Conservation (phyloP, 1,139 yeast species). For the Debaryomyces coudertii region DNA sequence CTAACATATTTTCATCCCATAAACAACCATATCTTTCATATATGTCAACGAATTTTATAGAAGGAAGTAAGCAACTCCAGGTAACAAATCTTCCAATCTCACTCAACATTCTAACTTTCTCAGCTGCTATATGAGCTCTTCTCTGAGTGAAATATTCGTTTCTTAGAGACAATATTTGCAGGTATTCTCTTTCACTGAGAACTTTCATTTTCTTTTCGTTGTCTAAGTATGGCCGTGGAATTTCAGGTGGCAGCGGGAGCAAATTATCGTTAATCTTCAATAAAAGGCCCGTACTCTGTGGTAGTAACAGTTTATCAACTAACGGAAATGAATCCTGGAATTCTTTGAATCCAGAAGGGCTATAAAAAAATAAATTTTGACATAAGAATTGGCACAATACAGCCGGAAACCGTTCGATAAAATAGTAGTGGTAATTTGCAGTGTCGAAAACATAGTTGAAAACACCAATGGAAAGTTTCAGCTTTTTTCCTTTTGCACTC, state of each 20-base stretch:
- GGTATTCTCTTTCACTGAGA: conserved; percentile 39
- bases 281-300: conserved; percentile 24
- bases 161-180: conserved; percentile 28
- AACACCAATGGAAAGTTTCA: not conserved
- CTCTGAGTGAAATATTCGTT: conserved; percentile 43
- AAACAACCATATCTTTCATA: conserved; percentile 28
- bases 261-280: conserved; percentile 18
- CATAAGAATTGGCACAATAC: conserved; percentile 6
- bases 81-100: conserved; percentile 41
- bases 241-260: conserved; percentile 35
- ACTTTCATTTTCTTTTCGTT: conserved; percentile 38
- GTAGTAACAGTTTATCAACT: conserved; percentile 15
- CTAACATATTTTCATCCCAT: conserved; percentile 21
- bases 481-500: not conserved
- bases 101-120: conserved; percentile 38
- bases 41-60: conserved; percentile 22
- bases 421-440: not conserved
- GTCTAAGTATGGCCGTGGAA: conserved; percentile 48
- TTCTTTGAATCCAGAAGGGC: conserved; percentile 16
- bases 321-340: conserved; percentile 18
- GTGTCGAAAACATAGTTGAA: not conserved
- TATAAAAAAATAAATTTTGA: conserved; percentile 7
- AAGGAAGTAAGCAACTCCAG: conserved; percentile 36
- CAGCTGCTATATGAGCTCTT: conserved; percentile 43
- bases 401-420: conserved; percentile 2